Percentiles rank a stretch among this genome's conserved stretches.
phyloP scores from a whole-genome alignment of 2,329 filamentous ascomycete genomes.

The Xylariaceae sp. region DNA sequence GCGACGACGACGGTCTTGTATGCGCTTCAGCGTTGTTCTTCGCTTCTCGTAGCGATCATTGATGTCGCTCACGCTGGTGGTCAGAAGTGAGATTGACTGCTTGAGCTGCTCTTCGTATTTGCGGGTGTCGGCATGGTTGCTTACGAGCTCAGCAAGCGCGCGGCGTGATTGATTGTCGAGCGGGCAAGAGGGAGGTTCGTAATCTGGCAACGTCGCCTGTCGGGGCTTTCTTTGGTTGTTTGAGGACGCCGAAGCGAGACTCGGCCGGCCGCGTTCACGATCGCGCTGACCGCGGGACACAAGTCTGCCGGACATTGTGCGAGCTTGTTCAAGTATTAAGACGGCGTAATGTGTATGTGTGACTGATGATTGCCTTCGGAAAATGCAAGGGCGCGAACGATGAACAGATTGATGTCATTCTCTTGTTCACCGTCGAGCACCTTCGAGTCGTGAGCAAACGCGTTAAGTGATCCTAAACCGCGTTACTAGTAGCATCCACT shows the following conservation, averaged over 20 bases:
- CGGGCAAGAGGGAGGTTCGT: slow-evolving; percentile 46
- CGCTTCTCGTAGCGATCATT: slow-evolving; percentile 43
- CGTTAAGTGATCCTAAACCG: not conserved
- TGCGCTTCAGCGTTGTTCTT: slow-evolving; percentile 28
- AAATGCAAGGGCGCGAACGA: no score
- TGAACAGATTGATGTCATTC: no score
- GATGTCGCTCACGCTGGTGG: slow-evolving; percentile 43
- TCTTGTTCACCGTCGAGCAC: no score
- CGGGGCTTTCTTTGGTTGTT: slow-evolving; percentile 7
- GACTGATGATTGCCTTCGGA: no score
- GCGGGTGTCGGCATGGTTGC: slow-evolving; percentile 36
- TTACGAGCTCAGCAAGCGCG: slow-evolving; percentile 41
- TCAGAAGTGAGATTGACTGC: slow-evolving; percentile 41
- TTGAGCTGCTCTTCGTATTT: slow-evolving; percentile 45
- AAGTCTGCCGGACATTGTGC: slow-evolving; percentile 10
- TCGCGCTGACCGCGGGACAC: slow-evolving; percentile 12
- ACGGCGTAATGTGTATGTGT: no score
- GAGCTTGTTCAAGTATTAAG: not conserved
- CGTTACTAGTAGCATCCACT: no score
- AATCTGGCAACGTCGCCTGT: slow-evolving; percentile 41
- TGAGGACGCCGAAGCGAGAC: slow-evolving; percentile 3
- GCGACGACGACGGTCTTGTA: slow-evolving; percentile 23
- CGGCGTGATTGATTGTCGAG: slow-evolving; percentile 38
- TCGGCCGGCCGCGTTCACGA: slow-evolving; percentile 5
- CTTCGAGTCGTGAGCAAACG: not conserved